Base-by-base conservation (phyloP, 805 yeast genomes). In the Candida berthetii region DNA sequence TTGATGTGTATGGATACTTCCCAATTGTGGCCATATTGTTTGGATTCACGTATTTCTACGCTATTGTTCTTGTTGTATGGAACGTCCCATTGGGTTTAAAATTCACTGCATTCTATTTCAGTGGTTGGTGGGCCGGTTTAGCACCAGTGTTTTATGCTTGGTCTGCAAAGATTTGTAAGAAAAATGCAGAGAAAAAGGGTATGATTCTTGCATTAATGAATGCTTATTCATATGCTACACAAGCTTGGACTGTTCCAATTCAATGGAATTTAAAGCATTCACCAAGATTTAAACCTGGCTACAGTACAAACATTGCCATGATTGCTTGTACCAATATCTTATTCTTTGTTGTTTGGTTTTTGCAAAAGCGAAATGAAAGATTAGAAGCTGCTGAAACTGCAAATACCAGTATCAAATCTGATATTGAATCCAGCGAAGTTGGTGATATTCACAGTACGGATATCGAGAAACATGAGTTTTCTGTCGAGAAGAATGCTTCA, bases 121-220 rank as follows among this genome's bases (percentile, higher is more conserved):
- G 37, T 6, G 37, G 40, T 16, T 24, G 34, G 3, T 41, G 40
- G 40, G 19, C 33, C 2, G 45, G 43, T 10, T 17, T 44, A 6
- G 43, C 45, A 16, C 43, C 45, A 13, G 36, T 42, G 11, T 39
- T 36, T 16, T 42, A 39, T 29, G 35, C 45, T 7, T 42, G 48
- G 45, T 36, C 43, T 15, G 45, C 45, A 13, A 44, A 39, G 18
- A 37, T 44, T 6, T 40, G 43, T 34, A 35, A 43, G n/a, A 41
- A 34, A 17, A 44, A 38, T 35, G 48, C 45, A 8, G 48, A 44
- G 17, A 44, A 44, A 40, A 44, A 44, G 18, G 41, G 31, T 24
- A 31, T 44, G 11, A 41, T 44, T 16, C 28, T 44, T 10, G 48
- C 48, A 1, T 35, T 44, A 31, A 42, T 44, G 43, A 44, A 44